phyloP scores from a whole-genome alignment of 2,329 filamentous ascomycete species.

The Apiospora rasikravindrae region DNA sequence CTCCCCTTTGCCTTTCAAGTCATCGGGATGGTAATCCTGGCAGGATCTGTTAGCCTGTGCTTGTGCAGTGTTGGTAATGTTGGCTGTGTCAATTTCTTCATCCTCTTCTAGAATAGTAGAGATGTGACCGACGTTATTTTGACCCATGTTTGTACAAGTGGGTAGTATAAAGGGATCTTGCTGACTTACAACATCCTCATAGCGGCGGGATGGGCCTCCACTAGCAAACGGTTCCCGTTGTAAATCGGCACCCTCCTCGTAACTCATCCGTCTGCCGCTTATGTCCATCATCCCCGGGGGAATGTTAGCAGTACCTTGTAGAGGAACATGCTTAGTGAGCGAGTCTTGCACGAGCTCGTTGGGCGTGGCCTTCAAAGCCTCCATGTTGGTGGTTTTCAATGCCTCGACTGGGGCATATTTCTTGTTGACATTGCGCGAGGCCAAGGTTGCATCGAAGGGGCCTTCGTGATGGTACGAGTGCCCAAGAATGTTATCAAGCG shows the following conservation, averaged over 20 bases:
- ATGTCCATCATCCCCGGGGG: constrained; percentile 74
- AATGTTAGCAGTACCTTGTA: constrained; percentile 80
- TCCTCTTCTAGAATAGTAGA: not conserved
- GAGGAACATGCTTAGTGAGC: constrained; percentile 72
- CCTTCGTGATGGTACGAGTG: constrained; percentile 85
- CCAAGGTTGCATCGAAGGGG: constrained; percentile 83
- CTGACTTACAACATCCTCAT: constrained; percentile 71
- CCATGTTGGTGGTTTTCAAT: constrained; percentile 72
- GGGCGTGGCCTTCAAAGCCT: constrained; percentile 82
- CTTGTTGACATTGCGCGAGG: constrained; percentile 72
- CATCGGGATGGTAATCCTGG: constrained; percentile 73
- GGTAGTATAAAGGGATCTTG: not conserved
- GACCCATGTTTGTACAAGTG: not conserved
- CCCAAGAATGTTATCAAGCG: constrained; percentile 69
- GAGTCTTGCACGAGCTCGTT: constrained; percentile 77
- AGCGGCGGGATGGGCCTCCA: constrained; percentile 80
- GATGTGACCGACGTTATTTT: not conserved
- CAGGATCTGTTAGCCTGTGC: not conserved
- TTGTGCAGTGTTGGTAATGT: constrained; percentile 6
- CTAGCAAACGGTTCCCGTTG: constrained; percentile 73
- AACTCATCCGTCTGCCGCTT: constrained; percentile 73
- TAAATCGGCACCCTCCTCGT: constrained; percentile 85
- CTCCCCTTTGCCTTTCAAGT: constrained; percentile 84
- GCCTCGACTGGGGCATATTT: constrained; percentile 76
- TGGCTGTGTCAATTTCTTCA: not conserved